Percentiles rank a stretch among this genome's conserved stretches.
These are phyloP conservation scores for Hypoxylon rickii DNA, from an alignment of 495 filamentous ascomycete genomes.

Conservation along the genomic window DNA sequence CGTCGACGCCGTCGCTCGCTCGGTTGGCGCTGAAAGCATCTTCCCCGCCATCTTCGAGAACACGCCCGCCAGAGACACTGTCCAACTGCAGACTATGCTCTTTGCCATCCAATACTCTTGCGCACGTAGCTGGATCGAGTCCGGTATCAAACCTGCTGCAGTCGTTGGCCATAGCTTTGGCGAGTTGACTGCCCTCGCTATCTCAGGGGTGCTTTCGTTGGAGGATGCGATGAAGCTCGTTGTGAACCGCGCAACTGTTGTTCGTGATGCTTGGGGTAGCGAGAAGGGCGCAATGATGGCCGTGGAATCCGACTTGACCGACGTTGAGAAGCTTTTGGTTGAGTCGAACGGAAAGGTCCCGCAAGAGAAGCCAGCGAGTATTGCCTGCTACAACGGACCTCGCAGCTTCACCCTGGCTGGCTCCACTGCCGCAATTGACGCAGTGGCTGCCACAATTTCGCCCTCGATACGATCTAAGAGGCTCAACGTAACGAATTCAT, in stretches of 20 bases:
- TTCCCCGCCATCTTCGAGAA: constrained; percentile 55
- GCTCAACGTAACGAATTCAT: constrained; percentile 56
- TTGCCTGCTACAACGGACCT: constrained; percentile 59
- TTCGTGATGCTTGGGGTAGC: constrained; percentile 44
- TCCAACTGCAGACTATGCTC: constrained; percentile 49
- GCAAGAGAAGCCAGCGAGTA: constrained; percentile 26
- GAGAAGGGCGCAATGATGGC: constrained; percentile 54
- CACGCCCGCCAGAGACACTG: constrained; percentile 43
- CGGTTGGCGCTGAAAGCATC: constrained; percentile 44
- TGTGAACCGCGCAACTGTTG: constrained; percentile 43
- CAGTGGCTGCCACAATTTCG: constrained; percentile 26
- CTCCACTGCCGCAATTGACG: constrained; percentile 40
- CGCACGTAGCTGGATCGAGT: constrained; percentile 55
- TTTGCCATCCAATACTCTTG: constrained; percentile 56
- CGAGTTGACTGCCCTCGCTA: constrained; percentile 50
- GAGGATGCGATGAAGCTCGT: constrained; percentile 47
- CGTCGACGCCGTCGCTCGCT: constrained; percentile 38
- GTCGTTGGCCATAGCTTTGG: constrained; percentile 58
- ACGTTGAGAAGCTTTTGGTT: constrained; percentile 35
- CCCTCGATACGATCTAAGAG: constrained; percentile 42
- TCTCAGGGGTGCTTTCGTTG: constrained; percentile 45
- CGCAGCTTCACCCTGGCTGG: constrained; percentile 55
- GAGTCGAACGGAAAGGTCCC: constrained; percentile 24
- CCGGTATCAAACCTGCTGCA: constrained; percentile 39
- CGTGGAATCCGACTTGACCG: constrained; percentile 44